Conservation (phyloP, 805 yeast species). For the Wickerhamomyces xylosicus region DNA sequence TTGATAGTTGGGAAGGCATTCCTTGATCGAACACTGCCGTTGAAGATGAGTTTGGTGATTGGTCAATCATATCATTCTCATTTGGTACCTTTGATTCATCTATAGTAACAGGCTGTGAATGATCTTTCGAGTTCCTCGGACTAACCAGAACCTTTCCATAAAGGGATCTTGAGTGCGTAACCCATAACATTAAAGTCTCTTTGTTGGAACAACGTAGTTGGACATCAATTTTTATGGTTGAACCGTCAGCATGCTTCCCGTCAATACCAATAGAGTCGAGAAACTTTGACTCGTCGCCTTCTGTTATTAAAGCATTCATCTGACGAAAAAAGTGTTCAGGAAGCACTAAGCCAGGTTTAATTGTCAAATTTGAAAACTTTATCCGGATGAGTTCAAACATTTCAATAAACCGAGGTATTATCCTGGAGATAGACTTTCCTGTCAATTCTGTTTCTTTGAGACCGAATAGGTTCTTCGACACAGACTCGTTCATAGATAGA, state of each 20-base stretch:
- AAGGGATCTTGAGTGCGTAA: conserved; percentile 61
- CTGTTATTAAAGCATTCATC: conserved; percentile 26
- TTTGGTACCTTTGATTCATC: conserved; percentile 4
- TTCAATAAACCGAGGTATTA: conserved; percentile 54
- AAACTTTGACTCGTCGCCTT: conserved; percentile 33
- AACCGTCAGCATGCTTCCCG: conserved; percentile 66
- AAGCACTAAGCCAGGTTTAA: conserved; percentile 61
- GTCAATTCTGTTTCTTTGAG: conserved; percentile 32
- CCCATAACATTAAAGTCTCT: conserved; percentile 65
- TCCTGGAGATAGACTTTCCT: conserved; percentile 38
- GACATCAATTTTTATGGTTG: conserved; percentile 55
- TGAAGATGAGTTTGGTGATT: neutral
- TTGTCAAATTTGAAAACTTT: conserved; percentile 29
- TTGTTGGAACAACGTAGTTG: conserved; percentile 64
- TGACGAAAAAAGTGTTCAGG: conserved; percentile 89
- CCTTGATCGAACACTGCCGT: conserved; percentile 17
- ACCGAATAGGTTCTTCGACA: conserved; percentile 74
- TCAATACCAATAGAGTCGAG: conserved; percentile 59
- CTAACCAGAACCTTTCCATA: conserved; percentile 10
- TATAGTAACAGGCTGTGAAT: conserved; percentile 10
- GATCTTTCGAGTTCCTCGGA: too few species aligned
- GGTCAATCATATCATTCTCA: conserved; percentile 1
- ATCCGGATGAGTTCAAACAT: conserved; percentile 18
- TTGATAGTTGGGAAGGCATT: conserved; percentile 29
- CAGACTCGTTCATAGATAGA: conserved; percentile 69